These are phyloP conservation scores for Flueggea neowawraea DNA, from an alignment of 441 rosid genomes.

Conservation along the genomic window DNA sequence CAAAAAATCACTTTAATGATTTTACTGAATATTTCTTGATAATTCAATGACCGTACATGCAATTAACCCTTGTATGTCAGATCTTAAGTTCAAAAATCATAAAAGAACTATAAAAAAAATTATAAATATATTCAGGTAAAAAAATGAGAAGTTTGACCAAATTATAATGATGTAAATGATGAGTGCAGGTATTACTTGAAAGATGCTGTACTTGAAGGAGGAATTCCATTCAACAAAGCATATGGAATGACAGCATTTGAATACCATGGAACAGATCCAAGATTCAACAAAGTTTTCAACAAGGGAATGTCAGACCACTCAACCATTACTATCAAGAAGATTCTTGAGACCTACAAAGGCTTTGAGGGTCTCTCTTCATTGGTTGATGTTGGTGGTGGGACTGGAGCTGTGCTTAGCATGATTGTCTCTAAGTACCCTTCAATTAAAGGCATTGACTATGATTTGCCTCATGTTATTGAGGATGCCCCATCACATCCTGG, in stretches of 20 bases:
- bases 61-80: too few relatives aligned
- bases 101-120: too few relatives aligned
- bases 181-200: constrained; percentile 63
- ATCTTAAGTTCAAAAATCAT: too few relatives aligned
- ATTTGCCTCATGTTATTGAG: constrained; percentile 62
- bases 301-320: constrained; percentile 67
- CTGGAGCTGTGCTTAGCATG: constrained; percentile 61
- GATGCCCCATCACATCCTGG: constrained; percentile 65
- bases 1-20: too few relatives aligned
- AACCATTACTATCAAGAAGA: constrained; percentile 62
- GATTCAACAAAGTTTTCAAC: constrained; percentile 73
- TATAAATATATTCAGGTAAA: neutral
- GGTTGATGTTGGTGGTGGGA: constrained; percentile 86
- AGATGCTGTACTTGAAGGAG: constrained; percentile 75
- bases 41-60: too few relatives aligned
- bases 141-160: neutral
- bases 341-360: constrained; percentile 67
- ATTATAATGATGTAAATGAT: neutral
- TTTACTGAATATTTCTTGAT: too few relatives aligned
- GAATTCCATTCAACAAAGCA: constrained; percentile 76
- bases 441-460: constrained; percentile 74
- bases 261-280: constrained; percentile 67
- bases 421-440: constrained; percentile 64
- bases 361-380: constrained; percentile 52
- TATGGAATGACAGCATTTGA: constrained; percentile 73